Base-by-base conservation (phyloP, 441 rosid genomes). In the Adansonia gregorii region DNA sequence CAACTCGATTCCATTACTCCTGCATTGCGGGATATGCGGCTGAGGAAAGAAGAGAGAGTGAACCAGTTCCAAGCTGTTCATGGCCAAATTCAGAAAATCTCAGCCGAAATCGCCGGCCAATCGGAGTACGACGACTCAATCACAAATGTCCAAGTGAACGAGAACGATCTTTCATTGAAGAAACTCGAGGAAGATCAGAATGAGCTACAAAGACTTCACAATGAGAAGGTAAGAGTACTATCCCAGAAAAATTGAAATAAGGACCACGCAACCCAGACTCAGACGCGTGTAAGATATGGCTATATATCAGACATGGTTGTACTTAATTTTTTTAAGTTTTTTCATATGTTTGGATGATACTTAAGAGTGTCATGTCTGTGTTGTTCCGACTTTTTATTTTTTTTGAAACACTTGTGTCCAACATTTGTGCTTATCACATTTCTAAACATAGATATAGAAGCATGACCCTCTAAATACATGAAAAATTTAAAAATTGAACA, bases 1-100 rank as follows among this genome's bases (percentile, higher is more conserved):
- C 99, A 96, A 84, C 91, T 96, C 15, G 95, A 93, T 84, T 91
- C 97, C 67, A 94, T 94, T 67, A 87, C 97, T 11, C 99, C 98
- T 77, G 96, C 97, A 77, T 79, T 94, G 78, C 84, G 85, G 78
- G 98, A 96, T 82, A 96, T 94, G 99, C 79, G 93, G 63, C 64
- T 89, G 67, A 87, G 92, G 84, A 96, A 92, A 88, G 96, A 96
- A 63, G 98, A 91, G 84, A 90, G 96, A 80, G 87, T 92, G 79
- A 92, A 90, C 83, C 91, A 92, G 81, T 87, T 94, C 76, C 84
- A 89, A 74, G 82, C 92, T 9, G 92, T 96, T 74, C 94, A 94
- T 83, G 91, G 88, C 43, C 91, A 93, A 82, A 94, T 92, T 78
- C 93, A 96, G 84, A 94, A 85, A 78, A 96, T 96, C 24, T 90